A percentile compares a stretch with the other conserved stretches of the same genome.
phyloP scores from a whole-genome alignment of 306 rosid species.

The Vachellia collinsii region DNA sequence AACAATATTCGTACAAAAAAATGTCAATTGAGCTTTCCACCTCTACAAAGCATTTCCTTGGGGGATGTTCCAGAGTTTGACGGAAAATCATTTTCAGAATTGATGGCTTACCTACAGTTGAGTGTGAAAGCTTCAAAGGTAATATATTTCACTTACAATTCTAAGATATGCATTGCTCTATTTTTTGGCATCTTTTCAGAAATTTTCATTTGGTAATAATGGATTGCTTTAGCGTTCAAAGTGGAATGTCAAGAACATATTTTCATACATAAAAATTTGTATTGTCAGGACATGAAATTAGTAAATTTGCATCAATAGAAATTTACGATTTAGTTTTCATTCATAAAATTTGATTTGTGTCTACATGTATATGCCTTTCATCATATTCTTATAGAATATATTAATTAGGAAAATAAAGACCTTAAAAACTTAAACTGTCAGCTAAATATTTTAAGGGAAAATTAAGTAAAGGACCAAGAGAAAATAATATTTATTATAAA shows the following conservation, averaged over 20 bases:
- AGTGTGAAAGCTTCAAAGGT: not conserved
- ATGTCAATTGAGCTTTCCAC: too few relatives aligned
- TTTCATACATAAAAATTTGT: not conserved
- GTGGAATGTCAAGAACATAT: not conserved
- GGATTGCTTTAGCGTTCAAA: not conserved
- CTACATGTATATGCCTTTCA: too few relatives aligned
- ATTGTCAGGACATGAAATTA: not conserved
- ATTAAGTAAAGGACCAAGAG: too few relatives aligned
- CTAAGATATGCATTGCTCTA: not conserved
- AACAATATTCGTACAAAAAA: too few relatives aligned
- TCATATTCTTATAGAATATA: too few relatives aligned
- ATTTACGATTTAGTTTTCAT: not conserved
- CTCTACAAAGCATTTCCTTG: too few relatives aligned
- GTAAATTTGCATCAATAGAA: not conserved
- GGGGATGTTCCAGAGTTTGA: not conserved
- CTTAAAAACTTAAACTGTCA: too few relatives aligned
- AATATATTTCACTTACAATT: not conserved
- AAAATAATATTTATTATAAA: too few relatives aligned
- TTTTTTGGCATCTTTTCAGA: not conserved
- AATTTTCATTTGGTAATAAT: not conserved
- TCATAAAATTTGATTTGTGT: not conserved
- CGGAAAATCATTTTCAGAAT: not conserved
- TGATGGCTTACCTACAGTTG: not conserved
- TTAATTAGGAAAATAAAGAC: too few relatives aligned
- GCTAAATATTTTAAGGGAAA: too few relatives aligned